Evolutionary conservation across 176 grass and related monocot species (phyloP).

Genomic region (Carex myosuroides): DNA sequence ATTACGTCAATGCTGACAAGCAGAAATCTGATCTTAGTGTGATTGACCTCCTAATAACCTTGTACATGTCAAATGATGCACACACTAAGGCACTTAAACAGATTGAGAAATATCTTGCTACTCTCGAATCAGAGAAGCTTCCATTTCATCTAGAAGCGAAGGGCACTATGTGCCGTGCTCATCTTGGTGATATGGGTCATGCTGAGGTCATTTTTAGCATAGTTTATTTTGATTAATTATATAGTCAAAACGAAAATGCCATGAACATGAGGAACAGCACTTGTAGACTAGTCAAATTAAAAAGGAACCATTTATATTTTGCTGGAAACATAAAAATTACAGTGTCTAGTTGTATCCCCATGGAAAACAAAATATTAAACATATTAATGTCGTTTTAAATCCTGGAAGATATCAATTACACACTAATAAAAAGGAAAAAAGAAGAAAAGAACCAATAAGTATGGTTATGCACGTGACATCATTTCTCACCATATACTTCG

Average conservation of each 20-base stretch:
- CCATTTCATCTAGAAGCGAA: constrained; percentile 58
- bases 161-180: constrained; percentile 52
- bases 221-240: not conserved
- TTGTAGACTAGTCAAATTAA: constrained; percentile 3
- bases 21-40: constrained; percentile 33
- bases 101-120: constrained; percentile 36
- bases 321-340: not conserved
- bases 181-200: constrained; percentile 72
- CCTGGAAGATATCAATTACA: not conserved
- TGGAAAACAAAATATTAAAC: not conserved
- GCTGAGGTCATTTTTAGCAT: constrained; percentile 50
- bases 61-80: constrained; percentile 55
- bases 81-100: constrained; percentile 55
- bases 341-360: not conserved
- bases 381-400: not conserved
- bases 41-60: constrained; percentile 61
- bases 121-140: constrained; percentile 31
- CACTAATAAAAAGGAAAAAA: no score
- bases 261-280: not conserved
- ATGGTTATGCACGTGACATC: not conserved
- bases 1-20: constrained; percentile 31
- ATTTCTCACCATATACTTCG: not conserved
- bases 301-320: not conserved
- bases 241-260: not conserved
- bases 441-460: not conserved